Percentiles rank a stretch among this genome's conserved stretches.
phyloP scores from a whole-genome alignment of 2,329 filamentous ascomycete species.

The Clonostachys chloroleuca region DNA sequence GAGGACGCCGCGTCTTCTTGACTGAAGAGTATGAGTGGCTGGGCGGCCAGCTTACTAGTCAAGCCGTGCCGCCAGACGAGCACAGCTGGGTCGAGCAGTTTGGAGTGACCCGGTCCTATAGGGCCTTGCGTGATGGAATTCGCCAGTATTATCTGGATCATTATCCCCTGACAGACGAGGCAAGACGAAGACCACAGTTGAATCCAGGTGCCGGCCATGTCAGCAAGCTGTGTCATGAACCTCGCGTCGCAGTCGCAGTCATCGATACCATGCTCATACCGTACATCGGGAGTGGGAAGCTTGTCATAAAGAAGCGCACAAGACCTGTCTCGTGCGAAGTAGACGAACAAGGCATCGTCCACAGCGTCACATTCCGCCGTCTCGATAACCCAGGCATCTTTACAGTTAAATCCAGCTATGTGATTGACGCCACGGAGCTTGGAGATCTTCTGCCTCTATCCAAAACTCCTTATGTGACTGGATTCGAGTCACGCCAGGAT shows the following conservation, averaged over 20 bases:
- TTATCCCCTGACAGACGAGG: slow-evolving; percentile 15
- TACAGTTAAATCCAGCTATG: slow-evolving; percentile 5
- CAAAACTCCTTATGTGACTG: slow-evolving; percentile 14
- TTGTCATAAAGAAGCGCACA: slow-evolving; percentile 10
- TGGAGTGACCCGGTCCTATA: slow-evolving; percentile 16
- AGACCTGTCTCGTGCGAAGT: slow-evolving; percentile 12
- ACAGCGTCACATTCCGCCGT: slow-evolving; percentile 4
- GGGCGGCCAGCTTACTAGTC: slow-evolving; percentile 17
- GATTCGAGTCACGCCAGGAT: slow-evolving; percentile 13
- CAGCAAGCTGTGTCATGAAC: slow-evolving; percentile 18
- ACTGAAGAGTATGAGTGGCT: slow-evolving; percentile 20
- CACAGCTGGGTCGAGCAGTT: slow-evolving; percentile 20
- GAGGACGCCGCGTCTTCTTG: slow-evolving; percentile 12
- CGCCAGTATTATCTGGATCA: slow-evolving; percentile 15
- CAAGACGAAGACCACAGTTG: slow-evolving; percentile 12
- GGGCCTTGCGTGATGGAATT: slow-evolving; percentile 12
- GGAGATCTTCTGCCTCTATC: slow-evolving; percentile 13
- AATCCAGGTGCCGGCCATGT: slow-evolving; percentile 18
- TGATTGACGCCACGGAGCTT: slow-evolving; percentile 10
- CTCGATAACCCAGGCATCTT: slow-evolving; percentile 4
- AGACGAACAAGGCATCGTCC: slow-evolving; percentile 2
- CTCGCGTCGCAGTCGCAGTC: slow-evolving; percentile 16
- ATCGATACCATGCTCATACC: slow-evolving; percentile 17
- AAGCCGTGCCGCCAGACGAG: slow-evolving; percentile 18
- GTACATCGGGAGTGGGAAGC: slow-evolving; percentile 12